Evolutionary conservation across 768 basidiomycete genomes (phyloP), one percentile per base, ranked within the genome.

Genomic region (Pleurotus giganteus): DNA sequence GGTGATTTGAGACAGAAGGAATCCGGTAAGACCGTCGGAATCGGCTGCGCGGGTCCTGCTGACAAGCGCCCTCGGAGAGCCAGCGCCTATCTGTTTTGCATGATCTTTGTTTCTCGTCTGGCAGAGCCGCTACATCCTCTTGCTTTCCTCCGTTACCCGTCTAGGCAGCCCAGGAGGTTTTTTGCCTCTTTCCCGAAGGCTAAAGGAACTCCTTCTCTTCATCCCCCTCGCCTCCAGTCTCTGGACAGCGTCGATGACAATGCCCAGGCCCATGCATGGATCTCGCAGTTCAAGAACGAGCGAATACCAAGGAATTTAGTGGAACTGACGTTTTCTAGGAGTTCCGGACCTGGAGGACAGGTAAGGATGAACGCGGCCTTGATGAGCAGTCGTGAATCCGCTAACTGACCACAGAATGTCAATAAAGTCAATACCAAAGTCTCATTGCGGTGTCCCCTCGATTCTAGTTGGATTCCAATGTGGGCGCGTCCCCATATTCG

Each of bases 401-500:
- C 19, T 19, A 12, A 19, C 21, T 12, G 4, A 28, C 41, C 28
- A 12, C 60, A 92, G 89, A 90, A 93, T 60, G 91, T 93, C 34
- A 93, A 93, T 64, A 93, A 91, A 71, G 80, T 92, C n/a, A 91
- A 89, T 56, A 92, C 91, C 12, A 92, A 92, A 65, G 88, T 81
- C 0, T 85, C 82, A 0, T 60, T 87, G 13, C 76, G 86, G 37
- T 89, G 86, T 61, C 66, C 75, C 4, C 47, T 89, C 7, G 71
- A 83, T 49, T 72, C 78, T 1, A 51, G 69, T 1, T 91, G 89
- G 89, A 85, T 91, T 47, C 89, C 90, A 5, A 50, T 58, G 1
- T 91, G 89, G 90, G 81, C 85, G 3, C 69, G 65, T 28, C 69
- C 76, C 5, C 65, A 63, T 27, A 59, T 91, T 19, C 73, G 71